Conservation (phyloP, 208 protist species). For the Crithidia bombi region DNA sequence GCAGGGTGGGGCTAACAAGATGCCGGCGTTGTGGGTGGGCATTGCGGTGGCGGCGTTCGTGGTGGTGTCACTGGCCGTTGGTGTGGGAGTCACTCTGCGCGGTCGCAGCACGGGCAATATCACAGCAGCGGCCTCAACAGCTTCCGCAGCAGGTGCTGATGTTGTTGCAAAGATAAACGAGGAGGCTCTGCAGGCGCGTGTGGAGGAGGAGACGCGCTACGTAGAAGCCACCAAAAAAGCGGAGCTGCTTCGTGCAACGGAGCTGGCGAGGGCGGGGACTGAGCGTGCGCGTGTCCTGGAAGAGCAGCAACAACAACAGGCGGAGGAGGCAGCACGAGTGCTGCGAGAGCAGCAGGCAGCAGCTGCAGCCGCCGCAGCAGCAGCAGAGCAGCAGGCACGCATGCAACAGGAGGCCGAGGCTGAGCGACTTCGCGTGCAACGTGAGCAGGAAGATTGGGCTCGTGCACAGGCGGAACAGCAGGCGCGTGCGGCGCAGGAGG, state of each 20-base stretch:
- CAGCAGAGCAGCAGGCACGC: not conserved
- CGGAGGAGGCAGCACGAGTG: not conserved
- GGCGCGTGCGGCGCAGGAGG: not conserved
- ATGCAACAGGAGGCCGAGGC: not conserved
- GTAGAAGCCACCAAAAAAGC: not conserved
- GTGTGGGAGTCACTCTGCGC: slow-evolving; percentile 12
- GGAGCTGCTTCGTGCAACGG: not conserved
- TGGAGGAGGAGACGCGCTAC: not conserved
- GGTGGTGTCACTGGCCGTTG: slow-evolving; percentile 22
- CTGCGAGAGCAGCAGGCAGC: slow-evolving; percentile 4
- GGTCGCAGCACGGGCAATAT: not conserved
- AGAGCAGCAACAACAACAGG: not conserved
- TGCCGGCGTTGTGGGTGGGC: slow-evolving; percentile 16
- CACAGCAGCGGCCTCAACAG: not conserved
- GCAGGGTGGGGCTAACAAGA: not conserved
- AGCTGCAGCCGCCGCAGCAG: not conserved
- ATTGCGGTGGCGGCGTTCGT: slow-evolving; percentile 19
- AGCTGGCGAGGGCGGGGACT: not conserved
- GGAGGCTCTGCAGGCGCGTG: not conserved
- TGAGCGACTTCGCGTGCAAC: not conserved
- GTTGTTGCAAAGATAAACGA: not conserved
- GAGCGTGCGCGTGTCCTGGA: not conserved
- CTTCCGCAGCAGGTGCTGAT: no score
- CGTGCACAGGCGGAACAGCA: not conserved
- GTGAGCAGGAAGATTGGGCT: not conserved